Conservation (phyloP, 2,329 filamentous ascomycete species). For the Sclerotinia glacialis region DNA sequence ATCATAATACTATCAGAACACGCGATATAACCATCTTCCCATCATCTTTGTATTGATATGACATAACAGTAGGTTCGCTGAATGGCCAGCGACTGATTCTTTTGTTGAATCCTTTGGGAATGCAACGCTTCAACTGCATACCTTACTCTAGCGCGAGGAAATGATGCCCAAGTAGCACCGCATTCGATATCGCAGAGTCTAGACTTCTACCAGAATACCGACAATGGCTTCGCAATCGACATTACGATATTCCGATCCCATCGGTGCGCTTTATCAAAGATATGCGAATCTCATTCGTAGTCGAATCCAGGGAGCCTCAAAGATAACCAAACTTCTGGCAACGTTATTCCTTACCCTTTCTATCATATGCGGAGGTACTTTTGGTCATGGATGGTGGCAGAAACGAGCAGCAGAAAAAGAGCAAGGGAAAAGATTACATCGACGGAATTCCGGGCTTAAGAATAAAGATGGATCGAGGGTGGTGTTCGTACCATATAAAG, state of each 20-base stretch:
- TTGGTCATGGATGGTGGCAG: constrained; percentile 74
- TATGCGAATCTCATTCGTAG: constrained; percentile 54
- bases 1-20: not conserved
- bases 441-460: constrained; percentile 87
- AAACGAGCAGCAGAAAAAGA: constrained; percentile 73
- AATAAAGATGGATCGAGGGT: constrained; percentile 94
- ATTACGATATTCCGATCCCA: constrained; percentile 67
- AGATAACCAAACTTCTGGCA: constrained; percentile 69
- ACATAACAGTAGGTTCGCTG: constrained; percentile 12
- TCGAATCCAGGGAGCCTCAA: constrained; percentile 62
- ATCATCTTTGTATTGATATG: constrained; percentile 9
- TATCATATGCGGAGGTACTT: constrained; percentile 76
- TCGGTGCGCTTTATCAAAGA: constrained; percentile 61
- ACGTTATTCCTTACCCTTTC: constrained; percentile 73
- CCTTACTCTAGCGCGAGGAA: constrained; percentile 12
- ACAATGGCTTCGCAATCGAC: constrained; percentile 89
- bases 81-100: constrained; percentile 1
- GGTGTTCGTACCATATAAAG: constrained; percentile 91
- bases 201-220: not conserved
- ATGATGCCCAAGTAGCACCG: constrained; percentile 16
- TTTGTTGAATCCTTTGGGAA: constrained; percentile 3
- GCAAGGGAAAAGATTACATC: constrained; percentile 75
- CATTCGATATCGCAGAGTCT: constrained; percentile 10
- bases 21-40: not conserved
- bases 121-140: constrained; percentile 5